phyloP scores from a whole-genome alignment of 148 eudicot species.

The Rhododendron mucronatum region DNA sequence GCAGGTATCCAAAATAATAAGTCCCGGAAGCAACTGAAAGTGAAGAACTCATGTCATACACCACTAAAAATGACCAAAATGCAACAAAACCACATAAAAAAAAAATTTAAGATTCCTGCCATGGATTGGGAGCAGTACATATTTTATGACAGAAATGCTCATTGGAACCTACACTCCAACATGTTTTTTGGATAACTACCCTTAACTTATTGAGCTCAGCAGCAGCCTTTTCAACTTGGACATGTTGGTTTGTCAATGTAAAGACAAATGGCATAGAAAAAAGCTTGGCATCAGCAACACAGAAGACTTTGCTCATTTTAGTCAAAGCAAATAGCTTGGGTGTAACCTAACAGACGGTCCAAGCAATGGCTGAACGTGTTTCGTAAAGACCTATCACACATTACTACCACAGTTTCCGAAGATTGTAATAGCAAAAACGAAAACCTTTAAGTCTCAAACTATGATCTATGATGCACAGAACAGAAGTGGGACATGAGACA shows the following conservation, averaged over 20 bases:
- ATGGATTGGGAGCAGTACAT: not conserved
- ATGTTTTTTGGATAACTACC: not conserved
- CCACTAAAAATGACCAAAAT: not conserved
- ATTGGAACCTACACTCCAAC: not conserved
- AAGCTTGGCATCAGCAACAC: not conserved
- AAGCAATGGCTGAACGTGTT: not conserved
- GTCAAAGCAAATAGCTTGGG: not conserved
- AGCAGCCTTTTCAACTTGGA: not conserved
- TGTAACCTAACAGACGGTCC: not conserved
- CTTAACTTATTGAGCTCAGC: not conserved
- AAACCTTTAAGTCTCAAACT: not conserved
- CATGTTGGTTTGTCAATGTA: not conserved
- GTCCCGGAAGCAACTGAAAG: constrained; percentile 1
- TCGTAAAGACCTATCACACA: not conserved
- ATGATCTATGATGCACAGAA: not conserved
- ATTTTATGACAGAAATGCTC: too few species aligned
- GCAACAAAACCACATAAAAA: not conserved
- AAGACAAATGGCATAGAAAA: not conserved
- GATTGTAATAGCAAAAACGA: not conserved
- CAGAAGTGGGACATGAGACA: not conserved
- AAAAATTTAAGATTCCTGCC: not conserved
- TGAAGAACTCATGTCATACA: not conserved
- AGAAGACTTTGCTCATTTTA: not conserved
- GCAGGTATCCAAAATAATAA: constrained; percentile 4
- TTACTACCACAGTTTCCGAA: not conserved